phyloP scores from a whole-genome alignment of 192 early-diverging fungal genomes.

The Coemansia sp. region DNA sequence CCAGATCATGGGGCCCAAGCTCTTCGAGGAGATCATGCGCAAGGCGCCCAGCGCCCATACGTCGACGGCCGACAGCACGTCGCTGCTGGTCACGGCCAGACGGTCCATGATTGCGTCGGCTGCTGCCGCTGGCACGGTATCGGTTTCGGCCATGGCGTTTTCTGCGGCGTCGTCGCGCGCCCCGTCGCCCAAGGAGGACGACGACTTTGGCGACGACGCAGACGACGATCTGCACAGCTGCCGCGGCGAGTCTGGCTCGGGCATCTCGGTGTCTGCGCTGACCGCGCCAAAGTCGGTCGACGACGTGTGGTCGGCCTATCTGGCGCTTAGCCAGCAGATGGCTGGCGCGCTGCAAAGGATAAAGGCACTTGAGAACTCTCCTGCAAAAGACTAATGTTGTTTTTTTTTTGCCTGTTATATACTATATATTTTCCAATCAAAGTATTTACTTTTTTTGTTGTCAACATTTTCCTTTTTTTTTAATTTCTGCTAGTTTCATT shows the following conservation, averaged over 20 bases:
- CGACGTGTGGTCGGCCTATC: constrained; percentile 42
- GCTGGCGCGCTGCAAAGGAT: constrained; percentile 32
- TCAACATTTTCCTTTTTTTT: background rate
- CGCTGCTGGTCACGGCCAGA: background rate
- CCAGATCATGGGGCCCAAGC: constrained; percentile 16
- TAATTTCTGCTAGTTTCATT: constrained; percentile 7
- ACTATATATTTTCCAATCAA: too few species aligned
- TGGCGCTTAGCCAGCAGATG: constrained; percentile 39
- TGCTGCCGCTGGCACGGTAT: too few species aligned
- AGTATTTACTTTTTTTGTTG: background rate
- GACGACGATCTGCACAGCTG: background rate
- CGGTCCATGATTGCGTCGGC: background rate
- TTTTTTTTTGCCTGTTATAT: too few species aligned
- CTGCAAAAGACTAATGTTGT: background rate
- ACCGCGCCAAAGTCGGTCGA: constrained; percentile 34
- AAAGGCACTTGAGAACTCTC: constrained; percentile 17
- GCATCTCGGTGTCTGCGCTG: constrained; percentile 30
- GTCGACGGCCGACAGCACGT: background rate
- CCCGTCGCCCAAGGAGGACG: constrained; percentile 4
- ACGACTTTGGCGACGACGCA: constrained; percentile 11
- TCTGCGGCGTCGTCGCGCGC: constrained; percentile 6
- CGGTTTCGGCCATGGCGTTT: background rate
- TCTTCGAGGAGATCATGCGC: constrained; percentile 36
- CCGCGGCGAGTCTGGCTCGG: background rate
- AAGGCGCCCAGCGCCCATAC: constrained; percentile 19